Percentiles rank a stretch among this genome's conserved stretches.
Conservation (phyloP, 108 stramenopile species). For the Cyclotella baltica region DNA sequence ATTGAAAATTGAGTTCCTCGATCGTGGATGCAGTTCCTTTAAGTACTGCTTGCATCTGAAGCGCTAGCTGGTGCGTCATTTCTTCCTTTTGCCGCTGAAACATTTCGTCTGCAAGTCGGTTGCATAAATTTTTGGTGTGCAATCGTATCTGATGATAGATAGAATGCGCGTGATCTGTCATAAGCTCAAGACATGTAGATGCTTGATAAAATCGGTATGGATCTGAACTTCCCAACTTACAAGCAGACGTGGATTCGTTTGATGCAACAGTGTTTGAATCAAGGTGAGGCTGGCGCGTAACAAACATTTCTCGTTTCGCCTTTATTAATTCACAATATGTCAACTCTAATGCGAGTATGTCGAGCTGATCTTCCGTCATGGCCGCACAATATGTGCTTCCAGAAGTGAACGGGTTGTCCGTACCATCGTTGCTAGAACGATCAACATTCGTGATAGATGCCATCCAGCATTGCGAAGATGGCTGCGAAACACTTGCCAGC, state of each 20-base stretch:
- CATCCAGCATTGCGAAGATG: conserved; percentile 3
- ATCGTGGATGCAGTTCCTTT: conserved; percentile 1
- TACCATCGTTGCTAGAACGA: background rate
- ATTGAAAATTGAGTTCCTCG: background rate
- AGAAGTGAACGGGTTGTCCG: background rate
- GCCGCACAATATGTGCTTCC: conserved; percentile 36
- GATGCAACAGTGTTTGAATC: background rate
- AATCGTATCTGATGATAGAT: conserved; percentile 42
- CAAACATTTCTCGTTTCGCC: conserved; percentile 17
- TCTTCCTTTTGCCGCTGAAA: conserved; percentile 46
- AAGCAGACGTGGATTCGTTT: background rate
- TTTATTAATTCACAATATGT: conserved; percentile 46
- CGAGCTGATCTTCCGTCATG: conserved; percentile 44
- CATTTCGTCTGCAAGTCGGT: conserved; percentile 31
- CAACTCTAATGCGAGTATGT: conserved; percentile 47
- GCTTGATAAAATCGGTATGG: conserved; percentile 17
- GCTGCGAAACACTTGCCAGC: background rate
- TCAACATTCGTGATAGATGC: background rate
- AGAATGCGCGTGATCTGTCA: conserved; percentile 37
- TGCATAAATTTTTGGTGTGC: conserved; percentile 34
- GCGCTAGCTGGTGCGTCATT: conserved; percentile 19
- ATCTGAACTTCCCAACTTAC: conserved; percentile 7
- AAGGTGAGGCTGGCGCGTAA: background rate
- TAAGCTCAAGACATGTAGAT: conserved; percentile 37
- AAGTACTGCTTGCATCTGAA: conserved; percentile 28